Conservation (phyloP, 257 asterid species). For the Dorcoceras hygrometricum region DNA sequence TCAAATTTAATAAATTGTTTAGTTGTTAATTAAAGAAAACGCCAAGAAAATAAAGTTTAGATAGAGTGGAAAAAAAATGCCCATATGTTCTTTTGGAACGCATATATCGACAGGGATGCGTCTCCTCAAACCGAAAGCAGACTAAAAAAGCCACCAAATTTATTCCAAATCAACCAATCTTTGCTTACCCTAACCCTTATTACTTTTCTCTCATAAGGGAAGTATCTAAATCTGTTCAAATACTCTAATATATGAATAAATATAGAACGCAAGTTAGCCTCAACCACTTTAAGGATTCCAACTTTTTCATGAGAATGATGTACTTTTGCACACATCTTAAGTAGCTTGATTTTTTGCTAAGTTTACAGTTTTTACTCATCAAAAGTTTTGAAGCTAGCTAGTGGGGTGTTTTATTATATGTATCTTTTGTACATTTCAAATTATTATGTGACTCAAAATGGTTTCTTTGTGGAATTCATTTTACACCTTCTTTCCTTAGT, state of each 20-base stretch:
- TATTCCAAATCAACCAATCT: neutral
- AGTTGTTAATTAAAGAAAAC: conserved; percentile 27
- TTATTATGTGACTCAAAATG: no score
- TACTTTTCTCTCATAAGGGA: neutral
- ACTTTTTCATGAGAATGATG: no score
- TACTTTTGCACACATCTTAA: no score
- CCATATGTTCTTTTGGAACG: conserved; percentile 22
- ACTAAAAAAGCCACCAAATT: conserved; percentile 22
- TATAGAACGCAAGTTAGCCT: neutral
- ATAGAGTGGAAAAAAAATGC: conserved; percentile 14
- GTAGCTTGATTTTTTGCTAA: no score
- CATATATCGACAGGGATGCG: conserved; percentile 21
- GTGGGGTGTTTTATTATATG: no score
- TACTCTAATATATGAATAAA: neutral
- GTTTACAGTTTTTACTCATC: no score
- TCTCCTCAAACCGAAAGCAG: conserved; percentile 33
- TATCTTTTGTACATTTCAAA: no score
- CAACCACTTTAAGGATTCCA: no score
- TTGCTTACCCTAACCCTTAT: neutral
- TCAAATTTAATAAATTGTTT: neutral
- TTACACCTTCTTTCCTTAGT: no score
- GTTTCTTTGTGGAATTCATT: no score
- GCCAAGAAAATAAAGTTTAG: conserved; percentile 35
- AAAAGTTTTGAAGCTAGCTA: no score
- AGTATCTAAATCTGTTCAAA: neutral